Evolutionary conservation across 1,284 basidiomycete species (phyloP), one percentile per base, ranked within the genome.

Genomic region (Tilletiopsis washingtonensis): DNA sequence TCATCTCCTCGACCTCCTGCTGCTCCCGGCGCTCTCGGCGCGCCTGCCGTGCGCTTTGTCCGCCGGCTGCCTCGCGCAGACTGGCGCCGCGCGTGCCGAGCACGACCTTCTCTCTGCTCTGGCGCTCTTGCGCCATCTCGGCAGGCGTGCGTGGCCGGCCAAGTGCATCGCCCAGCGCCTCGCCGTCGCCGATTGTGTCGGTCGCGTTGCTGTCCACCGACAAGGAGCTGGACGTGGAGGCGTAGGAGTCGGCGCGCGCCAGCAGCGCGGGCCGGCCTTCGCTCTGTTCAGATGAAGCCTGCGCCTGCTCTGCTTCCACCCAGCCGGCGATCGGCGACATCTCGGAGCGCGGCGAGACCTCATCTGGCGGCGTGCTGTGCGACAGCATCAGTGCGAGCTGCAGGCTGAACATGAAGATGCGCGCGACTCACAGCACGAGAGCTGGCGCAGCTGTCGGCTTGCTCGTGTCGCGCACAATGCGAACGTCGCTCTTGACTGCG

Each of bases 271-370:
- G 29, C 9, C n/a, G 29, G 29, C 29, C 29, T 34, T 34, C 29
- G 9, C 9, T 9, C 29, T 9, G n/a, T n/a, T 34, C n/a, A n/a
- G 29, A n/a, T 34, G 29, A 9, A 9, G 29, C 9, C 29, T 34
- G 9, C 9, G n/a, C 9, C n/a, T n/a, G 9, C 9, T 34, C 29
- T 9, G 9, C 29, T 17, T 36, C 26, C 11, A 45, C 43, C 43
- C 43, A 45, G 9, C 43, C 43, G 9, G 43, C 43, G 15, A 45
- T 36, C 4, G 43, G 43, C 24, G 43, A 45, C 43, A 45, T 45
- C 29, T 34, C 29, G 9, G 9, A n/a, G 9, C 9, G 9, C 29
- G 29, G 29, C 9, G 29, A 34, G 9, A 34, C 9, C 29, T 34
- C 29, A 34, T 34, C 29, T n/a, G 29, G 29, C 29, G 29, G 29